Percentiles rank a stretch among this genome's conserved stretches.
phyloP scores from a whole-genome alignment of 2,329 filamentous ascomycete genomes.

The Oidium heveae region DNA sequence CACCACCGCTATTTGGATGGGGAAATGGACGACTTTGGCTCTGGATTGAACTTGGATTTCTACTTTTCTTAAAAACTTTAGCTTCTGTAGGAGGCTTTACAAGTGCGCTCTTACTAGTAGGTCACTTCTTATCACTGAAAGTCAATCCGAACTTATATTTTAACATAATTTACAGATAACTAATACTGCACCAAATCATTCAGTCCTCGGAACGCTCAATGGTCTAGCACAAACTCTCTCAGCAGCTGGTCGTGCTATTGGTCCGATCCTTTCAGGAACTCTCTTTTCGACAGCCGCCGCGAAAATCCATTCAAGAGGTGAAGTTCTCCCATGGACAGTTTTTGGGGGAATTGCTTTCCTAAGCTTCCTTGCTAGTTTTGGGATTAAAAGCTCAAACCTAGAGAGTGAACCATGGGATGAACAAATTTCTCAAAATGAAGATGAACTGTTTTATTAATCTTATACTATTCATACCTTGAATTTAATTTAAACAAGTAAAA shows the following conservation, averaged over 20 bases:
- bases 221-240: slow-evolving; percentile 85
- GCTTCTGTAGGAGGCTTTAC: slow-evolving; percentile 79
- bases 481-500: no score
- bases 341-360: slow-evolving; percentile 64
- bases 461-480: no score
- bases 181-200: slow-evolving; percentile 69
- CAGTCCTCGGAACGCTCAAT: slow-evolving; percentile 71
- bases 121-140: slow-evolving; percentile 12
- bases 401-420: slow-evolving; percentile 27
- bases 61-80: slow-evolving; percentile 72
- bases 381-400: slow-evolving; percentile 38
- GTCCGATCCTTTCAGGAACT: slow-evolving; percentile 67
- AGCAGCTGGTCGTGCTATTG: slow-evolving; percentile 66
- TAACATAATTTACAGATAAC: slow-evolving; percentile 37
- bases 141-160: not conserved
- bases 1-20: slow-evolving; percentile 27
- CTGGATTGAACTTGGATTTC: slow-evolving; percentile 54
- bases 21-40: slow-evolving; percentile 42
- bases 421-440: not conserved
- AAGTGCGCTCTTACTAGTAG: slow-evolving; percentile 64
- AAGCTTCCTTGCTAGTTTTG: slow-evolving; percentile 57
- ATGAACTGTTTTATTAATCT: no score
- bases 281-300: slow-evolving; percentile 57
- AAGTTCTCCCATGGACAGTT: slow-evolving; percentile 61
- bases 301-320: slow-evolving; percentile 51